Evolutionary conservation across 495 filamentous ascomycete genomes (phyloP).

Genomic region (Penicillium canescens): DNA sequence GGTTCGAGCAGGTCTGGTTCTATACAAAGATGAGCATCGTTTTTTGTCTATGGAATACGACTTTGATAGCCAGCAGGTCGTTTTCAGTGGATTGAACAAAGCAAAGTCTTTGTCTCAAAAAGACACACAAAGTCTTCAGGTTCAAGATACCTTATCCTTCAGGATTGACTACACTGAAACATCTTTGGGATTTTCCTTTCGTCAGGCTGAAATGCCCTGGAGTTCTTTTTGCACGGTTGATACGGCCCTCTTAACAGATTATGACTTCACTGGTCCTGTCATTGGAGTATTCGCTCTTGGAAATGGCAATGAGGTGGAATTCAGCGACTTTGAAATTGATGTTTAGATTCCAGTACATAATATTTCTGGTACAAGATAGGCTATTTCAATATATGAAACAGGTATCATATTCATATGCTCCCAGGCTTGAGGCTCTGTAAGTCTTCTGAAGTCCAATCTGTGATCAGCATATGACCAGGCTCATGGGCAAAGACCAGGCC

Average conservation of each 20-base stretch:
- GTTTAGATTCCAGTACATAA: background rate
- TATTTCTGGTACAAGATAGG: too few species aligned
- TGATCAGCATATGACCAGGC: constrained; percentile 57
- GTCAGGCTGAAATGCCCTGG: background rate
- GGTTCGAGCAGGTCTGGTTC: constrained; percentile 9
- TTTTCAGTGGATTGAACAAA: background rate
- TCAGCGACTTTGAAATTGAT: constrained; percentile 1
- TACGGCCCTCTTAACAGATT: background rate
- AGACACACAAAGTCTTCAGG: background rate
- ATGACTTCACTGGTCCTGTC: constrained; percentile 6
- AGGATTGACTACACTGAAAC: background rate
- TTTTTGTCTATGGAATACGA: background rate
- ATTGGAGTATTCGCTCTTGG: constrained; percentile 2
- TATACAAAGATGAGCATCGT: constrained; percentile 18
- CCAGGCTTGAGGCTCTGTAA: constrained; percentile 13
- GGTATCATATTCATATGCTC: constrained; percentile 1
- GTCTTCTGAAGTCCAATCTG: constrained; percentile 37
- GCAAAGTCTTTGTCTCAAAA: background rate
- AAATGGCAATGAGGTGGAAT: background rate
- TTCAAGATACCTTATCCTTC: background rate
- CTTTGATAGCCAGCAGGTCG: background rate
- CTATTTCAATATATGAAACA: too few species aligned
- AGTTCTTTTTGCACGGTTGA: background rate
- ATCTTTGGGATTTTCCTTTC: background rate
- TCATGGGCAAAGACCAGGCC: constrained; percentile 55